Percentiles rank a stretch among this genome's conserved stretches.
phyloP scores from a whole-genome alignment of 768 basidiomycete species.

The Leccinellum luteum region DNA sequence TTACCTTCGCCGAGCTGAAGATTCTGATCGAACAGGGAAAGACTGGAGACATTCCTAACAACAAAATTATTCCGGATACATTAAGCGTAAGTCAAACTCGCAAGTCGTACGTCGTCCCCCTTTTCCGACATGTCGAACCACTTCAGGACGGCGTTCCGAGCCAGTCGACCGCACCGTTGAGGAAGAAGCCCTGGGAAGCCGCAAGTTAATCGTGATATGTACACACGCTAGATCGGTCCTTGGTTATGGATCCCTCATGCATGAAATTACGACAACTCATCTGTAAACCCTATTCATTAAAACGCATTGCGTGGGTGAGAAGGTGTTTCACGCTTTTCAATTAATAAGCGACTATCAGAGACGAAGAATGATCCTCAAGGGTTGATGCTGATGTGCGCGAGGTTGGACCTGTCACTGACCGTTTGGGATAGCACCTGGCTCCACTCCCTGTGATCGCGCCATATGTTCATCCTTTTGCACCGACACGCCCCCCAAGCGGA shows the following conservation, averaged over 20 bases:
- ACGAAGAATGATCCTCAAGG: slow-evolving; percentile 7
- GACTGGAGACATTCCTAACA: slow-evolving; percentile 75
- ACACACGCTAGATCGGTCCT: slow-evolving; percentile 10
- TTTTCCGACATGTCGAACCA: slow-evolving; percentile 2
- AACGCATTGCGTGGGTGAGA: slow-evolving; percentile 12
- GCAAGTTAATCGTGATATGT: slow-evolving; percentile 15
- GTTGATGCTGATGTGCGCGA: slow-evolving; percentile 4
- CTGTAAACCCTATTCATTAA: slow-evolving; percentile 9
- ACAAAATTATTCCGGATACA: slow-evolving; percentile 64
- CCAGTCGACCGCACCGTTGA: slow-evolving; percentile 45
- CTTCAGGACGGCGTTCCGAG: slow-evolving; percentile 55
- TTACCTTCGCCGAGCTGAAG: slow-evolving; percentile 69
- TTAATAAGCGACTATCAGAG: slow-evolving; percentile 5
- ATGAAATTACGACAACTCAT: slow-evolving; percentile 13
- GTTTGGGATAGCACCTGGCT: not conserved
- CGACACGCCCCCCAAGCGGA: not conserved
- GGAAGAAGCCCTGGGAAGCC: slow-evolving; percentile 72
- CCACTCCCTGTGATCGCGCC: not conserved
- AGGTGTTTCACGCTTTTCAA: slow-evolving; percentile 1
- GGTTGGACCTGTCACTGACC: not conserved
- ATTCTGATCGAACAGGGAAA: slow-evolving; percentile 68
- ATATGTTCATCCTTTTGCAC: not conserved
- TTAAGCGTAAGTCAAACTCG: slow-evolving; percentile 51
- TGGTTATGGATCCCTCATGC: slow-evolving; percentile 7
- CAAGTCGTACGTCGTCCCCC: not conserved